phyloP scores from a whole-genome alignment of 139 green algal genomes.

The Chlamydomonas incerta region DNA sequence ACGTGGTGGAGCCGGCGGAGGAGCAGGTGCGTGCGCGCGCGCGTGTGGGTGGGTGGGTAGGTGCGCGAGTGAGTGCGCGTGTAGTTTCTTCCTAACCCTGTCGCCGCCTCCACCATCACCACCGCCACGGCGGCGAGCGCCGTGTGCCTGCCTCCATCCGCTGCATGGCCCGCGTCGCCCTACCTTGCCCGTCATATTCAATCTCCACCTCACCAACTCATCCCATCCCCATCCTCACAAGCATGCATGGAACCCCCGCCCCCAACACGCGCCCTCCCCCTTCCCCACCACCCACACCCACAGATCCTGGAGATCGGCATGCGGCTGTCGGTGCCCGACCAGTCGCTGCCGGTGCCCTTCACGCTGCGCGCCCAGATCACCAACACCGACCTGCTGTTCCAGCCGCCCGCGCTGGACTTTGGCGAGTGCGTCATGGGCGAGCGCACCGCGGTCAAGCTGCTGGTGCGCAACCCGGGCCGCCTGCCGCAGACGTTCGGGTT shows the following conservation, averaged over 20 bases:
- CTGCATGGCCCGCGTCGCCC: too few species aligned
- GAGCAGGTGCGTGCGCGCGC: slow-evolving; percentile 54
- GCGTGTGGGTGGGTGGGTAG: too few species aligned
- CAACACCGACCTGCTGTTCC: slow-evolving; percentile 64
- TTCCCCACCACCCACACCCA: slow-evolving; percentile 37
- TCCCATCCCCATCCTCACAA: too few species aligned
- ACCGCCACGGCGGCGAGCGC: too few species aligned
- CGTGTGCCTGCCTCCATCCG: too few species aligned
- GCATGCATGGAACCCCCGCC: background rate
- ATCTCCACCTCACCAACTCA: too few species aligned
- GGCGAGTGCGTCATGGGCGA: slow-evolving; percentile 64
- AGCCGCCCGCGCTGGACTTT: slow-evolving; percentile 65
- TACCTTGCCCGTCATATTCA: too few species aligned
- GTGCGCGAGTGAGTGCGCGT: too few species aligned
- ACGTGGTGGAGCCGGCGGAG: slow-evolving; percentile 52
- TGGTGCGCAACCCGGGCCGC: slow-evolving; percentile 62
- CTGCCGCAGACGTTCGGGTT: slow-evolving; percentile 74
- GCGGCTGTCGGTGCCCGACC: slow-evolving; percentile 62
- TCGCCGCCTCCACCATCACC: too few species aligned
- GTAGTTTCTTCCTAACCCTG: too few species aligned
- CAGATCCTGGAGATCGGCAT: slow-evolving; percentile 63
- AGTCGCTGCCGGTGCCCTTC: slow-evolving; percentile 66
- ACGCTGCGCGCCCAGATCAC: slow-evolving; percentile 66
- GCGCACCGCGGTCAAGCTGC: slow-evolving; percentile 56
- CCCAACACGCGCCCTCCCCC: slow-evolving; percentile 48